Percentiles rank a stretch among this genome's conserved stretches.
These are phyloP conservation scores for Cyanidium caldarium DNA, from an alignment of 23 red algal genomes.

Conservation along the genomic window DNA sequence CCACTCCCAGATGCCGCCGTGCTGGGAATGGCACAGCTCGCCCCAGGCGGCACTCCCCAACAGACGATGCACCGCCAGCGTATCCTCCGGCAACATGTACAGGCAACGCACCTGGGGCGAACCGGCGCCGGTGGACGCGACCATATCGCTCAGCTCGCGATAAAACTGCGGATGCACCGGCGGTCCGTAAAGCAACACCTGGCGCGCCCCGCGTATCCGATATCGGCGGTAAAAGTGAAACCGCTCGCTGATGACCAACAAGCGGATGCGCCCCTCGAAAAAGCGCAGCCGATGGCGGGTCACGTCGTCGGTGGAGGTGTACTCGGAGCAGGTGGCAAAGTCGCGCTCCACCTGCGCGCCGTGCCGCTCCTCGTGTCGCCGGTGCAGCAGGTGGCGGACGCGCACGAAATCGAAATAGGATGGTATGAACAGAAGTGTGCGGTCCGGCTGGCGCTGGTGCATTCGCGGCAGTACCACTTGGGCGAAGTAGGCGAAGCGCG, in stretches of 20 bases:
- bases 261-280: slow-evolving; percentile 25
- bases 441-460: not conserved
- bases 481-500: not conserved
- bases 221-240: slow-evolving; percentile 68
- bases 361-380: not conserved
- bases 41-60: no score
- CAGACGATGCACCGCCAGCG: not conserved
- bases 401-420: slow-evolving; percentile 77
- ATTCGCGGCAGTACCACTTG: not conserved
- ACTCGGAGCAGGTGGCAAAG: slow-evolving; percentile 67
- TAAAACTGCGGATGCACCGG: slow-evolving; percentile 40
- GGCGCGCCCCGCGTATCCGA: slow-evolving; percentile 42
- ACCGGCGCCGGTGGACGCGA: slow-evolving; percentile 23
- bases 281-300: slow-evolving; percentile 23
- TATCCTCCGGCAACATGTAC: slow-evolving; percentile 5
- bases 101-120: slow-evolving; percentile 27
- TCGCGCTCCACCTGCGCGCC: not conserved
- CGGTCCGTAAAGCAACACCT: slow-evolving; percentile 34
- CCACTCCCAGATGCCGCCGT: no score
- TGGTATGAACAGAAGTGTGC: slow-evolving; percentile 29
- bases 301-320: slow-evolving; percentile 32
- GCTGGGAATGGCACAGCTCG: no score
- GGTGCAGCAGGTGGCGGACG: slow-evolving; percentile 32
- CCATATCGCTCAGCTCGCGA: slow-evolving; percentile 46
- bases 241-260: slow-evolving; percentile 49